phyloP scores from a whole-genome alignment of 176 grass and related monocot species.

The Raddia distichophylla region DNA sequence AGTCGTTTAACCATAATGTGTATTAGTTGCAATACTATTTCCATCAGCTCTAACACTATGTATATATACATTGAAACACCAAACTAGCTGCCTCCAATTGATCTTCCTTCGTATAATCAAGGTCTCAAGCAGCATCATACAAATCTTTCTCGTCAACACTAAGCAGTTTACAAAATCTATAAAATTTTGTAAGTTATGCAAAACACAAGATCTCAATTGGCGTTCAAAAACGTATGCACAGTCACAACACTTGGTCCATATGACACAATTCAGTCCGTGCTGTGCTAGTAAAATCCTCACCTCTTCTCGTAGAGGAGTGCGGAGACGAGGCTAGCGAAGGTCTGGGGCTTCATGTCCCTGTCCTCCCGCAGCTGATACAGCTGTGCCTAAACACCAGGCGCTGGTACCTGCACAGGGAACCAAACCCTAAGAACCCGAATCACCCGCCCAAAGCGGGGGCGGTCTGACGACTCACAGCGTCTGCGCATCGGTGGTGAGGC shows the following conservation, averaged over 20 bases:
- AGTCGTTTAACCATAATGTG: neutral
- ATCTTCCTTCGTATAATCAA: neutral
- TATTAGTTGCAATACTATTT: too few species aligned
- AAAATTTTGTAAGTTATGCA: neutral
- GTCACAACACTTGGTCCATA: too few species aligned
- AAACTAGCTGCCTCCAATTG: neutral
- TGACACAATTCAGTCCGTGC: neutral
- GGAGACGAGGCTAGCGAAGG: constrained; percentile 95
- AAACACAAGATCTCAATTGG: neutral
- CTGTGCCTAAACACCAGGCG: constrained; percentile 88
- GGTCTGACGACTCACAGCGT: constrained; percentile 64
- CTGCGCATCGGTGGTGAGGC: constrained; percentile 85
- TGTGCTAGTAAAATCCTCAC: constrained; percentile 22
- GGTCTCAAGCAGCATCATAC: neutral
- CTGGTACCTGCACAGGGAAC: constrained; percentile 60
- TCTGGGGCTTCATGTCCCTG: constrained; percentile 98
- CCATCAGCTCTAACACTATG: neutral
- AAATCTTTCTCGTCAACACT: neutral
- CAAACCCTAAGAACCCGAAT: constrained; percentile 36
- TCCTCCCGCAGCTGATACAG: constrained; percentile 95
- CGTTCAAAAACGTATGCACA: too few species aligned
- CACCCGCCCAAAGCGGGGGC: too few species aligned
- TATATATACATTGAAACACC: neutral
- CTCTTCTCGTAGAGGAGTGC: constrained; percentile 96
- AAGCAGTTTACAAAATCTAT: neutral